Evolutionary conservation across 1,284 basidiomycete species (phyloP), one percentile per base, ranked within the genome.

Genomic region (Rhodotorula glutinis): DNA sequence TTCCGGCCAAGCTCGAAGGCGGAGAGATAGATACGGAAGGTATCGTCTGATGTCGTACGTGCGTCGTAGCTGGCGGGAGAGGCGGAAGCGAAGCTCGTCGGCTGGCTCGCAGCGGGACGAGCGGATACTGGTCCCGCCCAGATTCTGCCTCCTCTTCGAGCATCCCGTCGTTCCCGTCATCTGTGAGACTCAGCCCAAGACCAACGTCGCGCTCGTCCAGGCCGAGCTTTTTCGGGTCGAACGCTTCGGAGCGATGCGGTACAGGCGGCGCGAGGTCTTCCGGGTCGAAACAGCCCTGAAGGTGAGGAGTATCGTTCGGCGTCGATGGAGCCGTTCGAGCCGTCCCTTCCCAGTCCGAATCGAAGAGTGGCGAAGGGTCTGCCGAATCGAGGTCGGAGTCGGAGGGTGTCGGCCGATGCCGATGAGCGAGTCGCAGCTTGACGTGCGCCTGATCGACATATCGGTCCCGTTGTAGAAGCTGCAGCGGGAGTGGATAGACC

Each of bases 11-110:
- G 33, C 10, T 33, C 9, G 33, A 49, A 0, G 69, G 67, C 9
- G 66, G 70, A 4, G 65, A 66, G 56, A 71, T 60, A 10, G 70
- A 57, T 5, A 71, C 43, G 7, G 66, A 66, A n/a, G 70, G 70
- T 16, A 71, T 53, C 19, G 57, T 52, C 10, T 53, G 44, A 38
- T 60, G 66, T 7, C 63, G 55, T 19, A 33, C 43, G 30, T 7
- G 30, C 27, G 33, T n/a, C n/a, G n/a, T n/a, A n/a, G n/a, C n/a
- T n/a, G n/a, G 23, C n/a, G 25, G 38, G 16, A 19, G 25, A 9
- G 63, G 64, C 14, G 63, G 54, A 16, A 65, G 61, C 25, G 66
- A 64, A 8, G 62, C 19, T 25, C 63, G 63, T 5, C 55, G 38
- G n/a, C 41, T 27, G 27, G 53, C 56, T 11, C 61, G 58, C 16